These are phyloP conservation scores for Besnoitia besnoiti DNA, from an alignment of 169 alveolate species.

Conservation along the genomic window DNA sequence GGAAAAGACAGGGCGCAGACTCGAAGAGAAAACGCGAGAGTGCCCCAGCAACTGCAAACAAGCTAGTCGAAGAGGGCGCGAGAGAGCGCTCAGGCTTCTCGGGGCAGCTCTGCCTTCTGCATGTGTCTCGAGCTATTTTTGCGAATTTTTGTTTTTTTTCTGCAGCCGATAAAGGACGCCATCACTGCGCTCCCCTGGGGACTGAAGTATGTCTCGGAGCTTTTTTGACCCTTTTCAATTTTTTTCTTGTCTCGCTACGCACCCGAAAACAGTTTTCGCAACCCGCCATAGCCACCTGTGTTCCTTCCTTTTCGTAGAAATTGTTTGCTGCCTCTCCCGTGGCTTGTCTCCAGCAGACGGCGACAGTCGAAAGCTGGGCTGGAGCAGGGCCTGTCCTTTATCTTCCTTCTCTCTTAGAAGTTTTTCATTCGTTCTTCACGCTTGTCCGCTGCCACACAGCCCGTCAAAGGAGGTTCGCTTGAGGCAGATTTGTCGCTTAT, in stretches of 20 bases:
- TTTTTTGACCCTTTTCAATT: neutral
- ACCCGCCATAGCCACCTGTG: too few species aligned
- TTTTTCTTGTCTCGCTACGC: neutral
- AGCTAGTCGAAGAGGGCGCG: neutral
- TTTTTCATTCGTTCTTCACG: neutral
- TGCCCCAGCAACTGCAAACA: neutral
- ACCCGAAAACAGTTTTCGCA: too few species aligned
- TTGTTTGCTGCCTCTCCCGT: too few species aligned
- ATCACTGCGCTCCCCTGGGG: neutral
- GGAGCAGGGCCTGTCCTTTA: too few species aligned
- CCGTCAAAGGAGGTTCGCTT: too few species aligned
- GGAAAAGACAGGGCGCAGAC: neutral
- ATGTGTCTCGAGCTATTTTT: neutral
- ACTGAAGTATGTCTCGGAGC: neutral
- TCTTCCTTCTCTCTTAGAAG: neutral
- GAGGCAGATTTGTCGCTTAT: too few species aligned
- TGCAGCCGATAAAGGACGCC: constrained; percentile 1
- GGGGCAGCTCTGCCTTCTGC: neutral
- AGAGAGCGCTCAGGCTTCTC: too few species aligned
- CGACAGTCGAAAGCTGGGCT: too few species aligned
- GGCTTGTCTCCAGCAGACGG: too few species aligned
- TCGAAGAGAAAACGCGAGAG: neutral
- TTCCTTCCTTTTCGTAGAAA: too few species aligned
- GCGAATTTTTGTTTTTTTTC: neutral
- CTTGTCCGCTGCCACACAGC: neutral